Conservation (phyloP, 768 basidiomycete genomes). For the Amanita rimosa region DNA sequence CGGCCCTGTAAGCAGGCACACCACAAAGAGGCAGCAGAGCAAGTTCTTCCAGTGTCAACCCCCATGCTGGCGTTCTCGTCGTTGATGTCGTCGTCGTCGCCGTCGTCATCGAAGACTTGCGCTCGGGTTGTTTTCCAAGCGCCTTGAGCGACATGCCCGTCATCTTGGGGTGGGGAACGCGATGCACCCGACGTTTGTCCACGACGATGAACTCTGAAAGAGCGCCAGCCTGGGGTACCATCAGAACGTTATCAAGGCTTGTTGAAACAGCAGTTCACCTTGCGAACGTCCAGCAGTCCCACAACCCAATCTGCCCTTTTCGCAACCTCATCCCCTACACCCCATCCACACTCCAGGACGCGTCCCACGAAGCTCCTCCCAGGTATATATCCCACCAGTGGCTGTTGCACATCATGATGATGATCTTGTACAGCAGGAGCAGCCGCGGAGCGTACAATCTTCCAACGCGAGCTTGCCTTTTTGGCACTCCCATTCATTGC, state of each 20-base stretch:
- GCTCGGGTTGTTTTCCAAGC: constrained; percentile 8
- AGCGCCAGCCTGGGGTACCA: constrained; percentile 39
- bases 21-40: constrained; percentile 73
- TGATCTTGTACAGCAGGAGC: constrained; percentile 1
- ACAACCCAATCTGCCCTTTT: constrained; percentile 82
- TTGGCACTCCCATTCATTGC: constrained; percentile 7
- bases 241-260: constrained; percentile 5
- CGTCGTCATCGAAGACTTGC: constrained; percentile 8
- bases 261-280: constrained; percentile 39
- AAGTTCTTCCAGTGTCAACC: constrained; percentile 54
- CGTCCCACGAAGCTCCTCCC: constrained; percentile 83
- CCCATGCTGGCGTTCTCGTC: constrained; percentile 7
- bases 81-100: too few relatives aligned
- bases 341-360: constrained; percentile 75
- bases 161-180: constrained; percentile 53
- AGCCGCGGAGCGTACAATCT: not conserved
- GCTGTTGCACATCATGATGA: constrained; percentile 4
- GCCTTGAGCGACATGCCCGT: constrained; percentile 5
- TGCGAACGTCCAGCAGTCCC: constrained; percentile 67
- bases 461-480: constrained; percentile 10
- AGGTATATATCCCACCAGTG: constrained; percentile 69
- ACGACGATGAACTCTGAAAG: constrained; percentile 82
- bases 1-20: constrained; percentile 72
- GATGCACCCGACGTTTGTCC: constrained; percentile 67
- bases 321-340: constrained; percentile 53